Percentiles rank a stretch among this genome's conserved stretches.
Evolutionary conservation across 163 green algal genomes (phyloP).

Genomic region (Coccomyxa subellipsoidea): DNA sequence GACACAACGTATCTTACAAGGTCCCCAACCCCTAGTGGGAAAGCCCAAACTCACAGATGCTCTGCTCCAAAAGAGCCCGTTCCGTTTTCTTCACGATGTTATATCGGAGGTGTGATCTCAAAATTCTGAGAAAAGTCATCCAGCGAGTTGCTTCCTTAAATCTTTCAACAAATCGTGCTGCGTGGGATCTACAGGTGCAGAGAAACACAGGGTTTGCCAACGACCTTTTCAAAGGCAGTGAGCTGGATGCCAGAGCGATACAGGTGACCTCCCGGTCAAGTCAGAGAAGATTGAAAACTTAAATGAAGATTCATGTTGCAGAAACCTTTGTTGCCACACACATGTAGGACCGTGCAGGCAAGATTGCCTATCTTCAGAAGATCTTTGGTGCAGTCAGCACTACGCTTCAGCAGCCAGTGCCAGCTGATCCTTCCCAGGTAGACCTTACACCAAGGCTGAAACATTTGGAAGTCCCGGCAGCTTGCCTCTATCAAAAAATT

Average conservation of each 20-base stretch:
- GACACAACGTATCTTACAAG: constrained; percentile 41
- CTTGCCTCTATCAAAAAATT: too few relatives aligned
- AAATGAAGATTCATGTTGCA: too few relatives aligned
- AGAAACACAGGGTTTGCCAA: constrained; percentile 65
- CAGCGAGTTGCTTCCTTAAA: background rate
- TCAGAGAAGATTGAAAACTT: too few relatives aligned
- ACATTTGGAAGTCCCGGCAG: background rate
- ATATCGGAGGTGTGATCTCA: constrained; percentile 54
- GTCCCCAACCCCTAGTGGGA: constrained; percentile 27
- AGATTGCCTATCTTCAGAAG: constrained; percentile 72
- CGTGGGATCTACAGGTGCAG: constrained; percentile 51
- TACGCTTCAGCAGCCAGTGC: constrained; percentile 49
- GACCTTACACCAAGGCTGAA: background rate
- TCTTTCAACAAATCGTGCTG: background rate
- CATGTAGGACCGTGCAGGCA: constrained; percentile 72
- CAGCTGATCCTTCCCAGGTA: background rate
- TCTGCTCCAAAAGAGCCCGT: constrained; percentile 75
- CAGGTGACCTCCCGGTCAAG: too few relatives aligned
- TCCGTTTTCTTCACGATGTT: constrained; percentile 83
- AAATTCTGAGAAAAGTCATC: constrained; percentile 2
- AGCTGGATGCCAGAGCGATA: constrained; percentile 47
- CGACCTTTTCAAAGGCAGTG: constrained; percentile 58
- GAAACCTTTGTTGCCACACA: background rate
- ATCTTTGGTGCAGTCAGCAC: constrained; percentile 62
- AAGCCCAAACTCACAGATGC: constrained; percentile 72